Conservation (phyloP, 306 rosid species). For the Cicer arietinum region DNA sequence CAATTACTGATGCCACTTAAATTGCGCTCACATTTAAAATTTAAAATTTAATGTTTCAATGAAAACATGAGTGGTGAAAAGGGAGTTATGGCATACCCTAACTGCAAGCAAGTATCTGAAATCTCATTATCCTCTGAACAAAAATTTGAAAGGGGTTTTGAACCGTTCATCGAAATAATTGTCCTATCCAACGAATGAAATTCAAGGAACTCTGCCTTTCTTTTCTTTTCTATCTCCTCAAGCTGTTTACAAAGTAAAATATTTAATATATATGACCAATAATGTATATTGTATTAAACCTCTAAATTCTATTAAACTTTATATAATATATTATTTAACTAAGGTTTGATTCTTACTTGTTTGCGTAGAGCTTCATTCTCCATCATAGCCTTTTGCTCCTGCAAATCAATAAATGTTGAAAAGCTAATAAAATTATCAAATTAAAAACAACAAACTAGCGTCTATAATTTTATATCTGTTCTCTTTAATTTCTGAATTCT, state of each 20-base stretch:
- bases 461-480: too few species aligned
- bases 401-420: conserved; percentile 24
- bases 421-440: background rate
- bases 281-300: background rate
- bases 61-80: background rate
- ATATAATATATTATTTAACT: background rate
- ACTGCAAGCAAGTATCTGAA: conserved; percentile 68
- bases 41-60: conserved; percentile 7
- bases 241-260: conserved; percentile 43
- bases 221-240: conserved; percentile 47
- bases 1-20: too few species aligned
- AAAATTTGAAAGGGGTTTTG: conserved; percentile 42
- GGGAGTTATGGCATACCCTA: conserved; percentile 57
- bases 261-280: background rate
- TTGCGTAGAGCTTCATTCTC: conserved; percentile 66
- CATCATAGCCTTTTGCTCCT: conserved; percentile 64
- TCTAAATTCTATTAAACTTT: too few species aligned
- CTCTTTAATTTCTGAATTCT: background rate
- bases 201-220: conserved; percentile 45
- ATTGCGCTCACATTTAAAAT: background rate
- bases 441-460: too few species aligned
- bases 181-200: conserved; percentile 50
- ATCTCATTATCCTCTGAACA: conserved; percentile 54
- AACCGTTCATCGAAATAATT: conserved; percentile 31
- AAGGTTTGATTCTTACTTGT: conserved; percentile 46